Conservation (phyloP, 1,139 yeast genomes). For the Tardiomyces depauwii region DNA sequence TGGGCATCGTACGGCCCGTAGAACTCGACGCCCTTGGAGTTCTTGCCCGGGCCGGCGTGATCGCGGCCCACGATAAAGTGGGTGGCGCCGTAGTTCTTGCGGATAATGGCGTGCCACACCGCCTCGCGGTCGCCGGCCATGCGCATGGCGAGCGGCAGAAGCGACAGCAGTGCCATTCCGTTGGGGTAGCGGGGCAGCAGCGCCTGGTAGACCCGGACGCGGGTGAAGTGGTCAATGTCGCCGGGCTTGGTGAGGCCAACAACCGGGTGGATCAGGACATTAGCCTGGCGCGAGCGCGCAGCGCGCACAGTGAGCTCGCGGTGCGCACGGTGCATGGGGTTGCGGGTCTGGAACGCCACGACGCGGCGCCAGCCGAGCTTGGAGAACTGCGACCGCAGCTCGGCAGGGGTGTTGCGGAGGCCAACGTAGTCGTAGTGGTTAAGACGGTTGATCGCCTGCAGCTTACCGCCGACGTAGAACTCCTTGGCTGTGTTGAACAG, state of each 20-base stretch:
- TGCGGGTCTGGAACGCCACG: constrained; percentile 96
- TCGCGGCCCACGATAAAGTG: constrained; percentile 97
- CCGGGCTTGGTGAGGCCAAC: constrained; percentile 97
- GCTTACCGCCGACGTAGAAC: constrained; percentile 74
- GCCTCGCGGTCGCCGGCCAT: constrained; percentile 99
- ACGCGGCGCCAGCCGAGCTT: constrained; percentile 81
- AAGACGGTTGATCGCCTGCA: constrained; percentile 77
- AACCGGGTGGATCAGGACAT: constrained; percentile 88
- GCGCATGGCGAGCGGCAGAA: constrained; percentile 94
- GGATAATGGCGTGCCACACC: constrained; percentile 94
- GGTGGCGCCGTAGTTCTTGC: constrained; percentile 94
- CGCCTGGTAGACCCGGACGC: constrained; percentile 91
- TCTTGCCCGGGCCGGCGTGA: constrained; percentile 95
- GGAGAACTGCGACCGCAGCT: constrained; percentile 72
- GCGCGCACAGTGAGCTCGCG: constrained; percentile 94
- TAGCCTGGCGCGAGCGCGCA: constrained; percentile 67
- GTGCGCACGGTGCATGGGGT: constrained; percentile 98
- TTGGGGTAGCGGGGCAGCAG: constrained; percentile 86
- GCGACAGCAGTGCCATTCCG: constrained; percentile 82
- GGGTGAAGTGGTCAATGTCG: constrained; percentile 94
- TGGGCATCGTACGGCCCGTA: constrained; percentile 98
- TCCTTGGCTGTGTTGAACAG: constrained; percentile 69
- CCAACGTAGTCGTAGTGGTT: constrained; percentile 86
- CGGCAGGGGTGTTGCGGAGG: constrained; percentile 81
- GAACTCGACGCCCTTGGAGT: constrained; percentile 87